phyloP scores from a whole-genome alignment of 2,329 filamentous ascomycete genomes.

The Pseudocercospora vitis region DNA sequence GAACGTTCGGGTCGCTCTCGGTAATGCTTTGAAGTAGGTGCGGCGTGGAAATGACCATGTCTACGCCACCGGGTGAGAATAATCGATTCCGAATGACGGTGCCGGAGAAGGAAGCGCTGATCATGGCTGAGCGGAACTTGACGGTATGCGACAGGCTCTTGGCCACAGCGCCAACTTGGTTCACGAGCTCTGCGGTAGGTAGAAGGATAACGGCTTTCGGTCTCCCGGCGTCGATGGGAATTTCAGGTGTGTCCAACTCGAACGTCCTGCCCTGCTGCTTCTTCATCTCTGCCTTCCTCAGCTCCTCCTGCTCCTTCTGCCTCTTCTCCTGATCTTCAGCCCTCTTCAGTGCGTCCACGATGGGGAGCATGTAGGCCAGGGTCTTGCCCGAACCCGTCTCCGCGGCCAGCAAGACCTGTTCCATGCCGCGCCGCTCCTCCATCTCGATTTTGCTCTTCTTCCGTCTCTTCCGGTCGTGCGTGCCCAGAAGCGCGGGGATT shows the following conservation, averaged over 20 bases:
- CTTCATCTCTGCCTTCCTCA: conserved; percentile 25
- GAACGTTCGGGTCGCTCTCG: conserved; percentile 83
- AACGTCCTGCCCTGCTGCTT: conserved; percentile 50
- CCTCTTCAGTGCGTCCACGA: conserved; percentile 80
- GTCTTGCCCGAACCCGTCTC: conserved; percentile 98
- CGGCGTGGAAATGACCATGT: conserved; percentile 83
- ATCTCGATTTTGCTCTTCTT: conserved; percentile 31
- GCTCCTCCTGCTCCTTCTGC: conserved; percentile 36
- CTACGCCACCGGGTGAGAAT: conserved; percentile 77
- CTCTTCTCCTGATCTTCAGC: conserved; percentile 60
- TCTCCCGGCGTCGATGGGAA: conserved; percentile 63
- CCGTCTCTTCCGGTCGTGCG: conserved; percentile 46
- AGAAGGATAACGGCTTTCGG: conserved; percentile 84
- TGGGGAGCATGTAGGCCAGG: conserved; percentile 82
- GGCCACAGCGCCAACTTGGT: conserved; percentile 77
- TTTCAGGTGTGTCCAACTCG: conserved; percentile 56
- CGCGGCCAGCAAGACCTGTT: conserved; percentile 80
- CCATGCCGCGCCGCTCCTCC: conserved; percentile 43
- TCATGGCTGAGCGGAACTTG: conserved; percentile 81
- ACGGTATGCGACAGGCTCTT: conserved; percentile 80
- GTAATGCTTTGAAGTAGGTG: conserved; percentile 87
- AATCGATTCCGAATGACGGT: conserved; percentile 81
- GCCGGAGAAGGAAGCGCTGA: conserved; percentile 74
- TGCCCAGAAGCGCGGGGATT: conserved; percentile 74
- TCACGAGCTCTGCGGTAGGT: conserved; percentile 86